Conservation (phyloP, 441 rosid genomes). For the Eruca vesicaria region DNA sequence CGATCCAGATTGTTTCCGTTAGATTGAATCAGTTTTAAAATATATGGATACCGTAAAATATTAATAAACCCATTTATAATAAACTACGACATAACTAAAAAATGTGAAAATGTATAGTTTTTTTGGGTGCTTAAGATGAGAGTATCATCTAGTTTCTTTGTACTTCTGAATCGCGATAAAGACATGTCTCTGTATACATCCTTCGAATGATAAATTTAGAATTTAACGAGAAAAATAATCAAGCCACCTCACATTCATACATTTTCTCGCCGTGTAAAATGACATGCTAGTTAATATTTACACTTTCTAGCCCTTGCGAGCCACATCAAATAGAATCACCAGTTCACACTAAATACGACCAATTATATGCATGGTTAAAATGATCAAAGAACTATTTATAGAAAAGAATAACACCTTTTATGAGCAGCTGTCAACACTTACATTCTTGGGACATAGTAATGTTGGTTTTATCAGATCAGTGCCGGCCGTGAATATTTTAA, state of each 20-base stretch:
- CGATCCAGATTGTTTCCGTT: slow-evolving; percentile 14
- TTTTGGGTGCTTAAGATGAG: background rate
- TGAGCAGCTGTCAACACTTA: background rate
- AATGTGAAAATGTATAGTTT: background rate
- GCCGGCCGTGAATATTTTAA: no score
- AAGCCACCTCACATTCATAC: background rate
- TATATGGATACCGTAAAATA: background rate
- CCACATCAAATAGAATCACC: background rate
- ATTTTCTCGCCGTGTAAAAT: slow-evolving; percentile 3
- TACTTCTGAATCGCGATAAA: background rate
- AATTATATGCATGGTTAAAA: background rate
- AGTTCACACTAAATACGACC: background rate
- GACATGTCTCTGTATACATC: background rate
- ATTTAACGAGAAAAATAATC: background rate
- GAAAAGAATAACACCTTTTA: background rate
- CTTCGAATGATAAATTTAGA: background rate
- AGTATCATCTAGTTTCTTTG: background rate
- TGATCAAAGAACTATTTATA: background rate
- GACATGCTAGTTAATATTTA: background rate
- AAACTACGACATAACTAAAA: background rate
- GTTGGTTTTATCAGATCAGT: background rate
- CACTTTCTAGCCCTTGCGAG: background rate
- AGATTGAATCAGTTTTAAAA: slow-evolving; percentile 8
- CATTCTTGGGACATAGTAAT: background rate
- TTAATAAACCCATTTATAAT: background rate